Conservation (phyloP, 2,329 filamentous ascomycete genomes). For the Atkinsonella texensis region DNA sequence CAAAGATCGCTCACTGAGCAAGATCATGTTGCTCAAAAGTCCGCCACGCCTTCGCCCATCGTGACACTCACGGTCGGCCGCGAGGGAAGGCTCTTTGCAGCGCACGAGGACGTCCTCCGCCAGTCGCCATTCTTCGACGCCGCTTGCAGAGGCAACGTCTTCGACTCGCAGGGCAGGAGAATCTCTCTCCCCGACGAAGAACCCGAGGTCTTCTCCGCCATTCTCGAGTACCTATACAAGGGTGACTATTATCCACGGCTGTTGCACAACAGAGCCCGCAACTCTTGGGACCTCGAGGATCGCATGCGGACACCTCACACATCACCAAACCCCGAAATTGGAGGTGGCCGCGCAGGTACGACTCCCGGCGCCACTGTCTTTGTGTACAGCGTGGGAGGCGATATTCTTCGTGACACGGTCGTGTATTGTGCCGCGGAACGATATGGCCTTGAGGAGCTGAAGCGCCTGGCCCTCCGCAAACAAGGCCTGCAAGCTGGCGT, state of each 20-base stretch:
- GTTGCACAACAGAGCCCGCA: constrained; percentile 72
- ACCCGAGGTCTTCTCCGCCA: constrained; percentile 82
- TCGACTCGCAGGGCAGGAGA: constrained; percentile 65
- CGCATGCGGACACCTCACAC: constrained; percentile 28
- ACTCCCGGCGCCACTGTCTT: constrained; percentile 49
- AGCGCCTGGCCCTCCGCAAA: constrained; percentile 83
- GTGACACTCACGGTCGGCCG: constrained; percentile 74
- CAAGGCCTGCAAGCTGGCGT: constrained; percentile 89
- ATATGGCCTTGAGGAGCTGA: constrained; percentile 86
- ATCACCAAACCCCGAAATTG: constrained; percentile 39
- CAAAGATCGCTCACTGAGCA: constrained; percentile 65
- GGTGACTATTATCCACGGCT: constrained; percentile 89
- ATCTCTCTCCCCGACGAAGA: constrained; percentile 65
- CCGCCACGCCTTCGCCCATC: constrained; percentile 51
- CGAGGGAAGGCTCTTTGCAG: constrained; percentile 84
- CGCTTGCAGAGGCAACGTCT: constrained; percentile 59
- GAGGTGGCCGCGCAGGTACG: constrained; percentile 31
- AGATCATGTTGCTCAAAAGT: constrained; percentile 20
- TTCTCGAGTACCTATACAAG: constrained; percentile 96
- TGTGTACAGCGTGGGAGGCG: constrained; percentile 59
- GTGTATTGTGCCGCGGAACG: constrained; percentile 88
- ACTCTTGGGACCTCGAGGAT: constrained; percentile 85
- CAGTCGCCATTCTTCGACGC: constrained; percentile 75
- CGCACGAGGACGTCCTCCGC: constrained; percentile 83
- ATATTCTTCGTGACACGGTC: constrained; percentile 82